Evolutionary conservation across 345 rosid genomes (phyloP), one percentile per base, ranked within the genome.

Genomic region (Gossypium sturtianum): DNA sequence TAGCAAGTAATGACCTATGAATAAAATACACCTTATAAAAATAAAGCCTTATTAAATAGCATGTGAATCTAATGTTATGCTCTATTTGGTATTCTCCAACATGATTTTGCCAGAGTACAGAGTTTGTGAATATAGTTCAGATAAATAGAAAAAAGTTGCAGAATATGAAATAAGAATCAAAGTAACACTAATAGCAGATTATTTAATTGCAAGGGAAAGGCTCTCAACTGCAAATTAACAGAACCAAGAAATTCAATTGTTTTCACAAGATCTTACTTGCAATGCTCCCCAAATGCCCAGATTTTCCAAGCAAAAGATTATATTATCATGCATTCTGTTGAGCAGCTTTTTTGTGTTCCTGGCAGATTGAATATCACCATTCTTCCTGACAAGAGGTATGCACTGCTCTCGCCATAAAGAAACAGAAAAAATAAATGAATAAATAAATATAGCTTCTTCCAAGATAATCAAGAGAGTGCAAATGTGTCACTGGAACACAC

Each of bases 241-340:
- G 53, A 68, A 77, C 52, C 64, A 67, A 56, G 48, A 73, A 25
- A 71, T 49, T 75, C 19, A 52, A 48, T 77, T 61, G 71, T 71
- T 63, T 47, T 66, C 53, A 53, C 41, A 80, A 76, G 57, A 74
- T 70, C 85, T 78, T 79, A 94, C 98, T 79, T 86, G 91, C 69
- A 82, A 71, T 76, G 93, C 98, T 79, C 98, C 98, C 83, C 85
- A 89, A 59, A 94, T 77, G 80, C 97, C 98, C 76, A 94, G 92
- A 71, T 82, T 88, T 76, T 89, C 81, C 81, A 86, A 83, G 77
- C 87, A 87, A 78, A 81, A 83, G 49, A 82, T 67, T 68, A 94
- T 85, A 81, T 83, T 90, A n/a, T 84, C 94, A 83, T 91, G 97
- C 80, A 88, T 78, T 83, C 85, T 84, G 54, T 52, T 76, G 73